Base-by-base conservation (phyloP, 805 yeast genomes). In the Candida khao-thaluensis region DNA sequence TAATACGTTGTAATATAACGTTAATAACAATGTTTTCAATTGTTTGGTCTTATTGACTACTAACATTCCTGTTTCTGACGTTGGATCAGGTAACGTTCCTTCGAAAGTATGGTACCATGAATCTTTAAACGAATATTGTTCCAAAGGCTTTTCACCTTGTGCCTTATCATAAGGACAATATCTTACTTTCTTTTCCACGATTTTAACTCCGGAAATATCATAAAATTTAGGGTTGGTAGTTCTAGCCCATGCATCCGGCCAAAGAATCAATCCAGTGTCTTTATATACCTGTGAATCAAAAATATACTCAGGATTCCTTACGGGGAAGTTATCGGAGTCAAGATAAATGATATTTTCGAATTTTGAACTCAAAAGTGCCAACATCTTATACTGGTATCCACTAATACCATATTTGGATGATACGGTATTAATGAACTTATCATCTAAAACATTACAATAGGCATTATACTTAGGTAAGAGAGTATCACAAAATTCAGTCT, bases 181-280 rank as follows among this genome's bases (percentile, higher is more conserved):
- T 26, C 63, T 50, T 11, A 64, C 41, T 47, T 68, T 69, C 10
- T 58, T 60, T 27, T 62, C 66, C 23, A 38, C 45, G 3, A 68
- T 70, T 3, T 50, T 42, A 4, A 59, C 47, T 7, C 59, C 63
- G 7, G 85, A 74, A 38, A 82, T 77, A 7, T 76, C 77, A 51
- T 75, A 78, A 50, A 58, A 78, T 33, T 62, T 64, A 15, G 87
- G 87, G 45, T 76, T 70, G 7, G 85, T 79, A 4, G 85, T 78
- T 56, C 87, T 66, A 2, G 81, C 70, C 87, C 87, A 81, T 24
- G 76, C 75, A 57, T 81, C 86, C 3, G 87, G 87, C 86, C 87
- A 81, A 7, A 79, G 42, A 7, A 80, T 62, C 38, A 81, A 52
- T 0, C 76, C 73, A 12, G 60, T 59, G 7, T 42, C 81, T 77